These are phyloP conservation scores for Chrysoporthe deuterocubensis DNA, from an alignment of 2,329 filamentous ascomycete genomes.

Conservation along the genomic window DNA sequence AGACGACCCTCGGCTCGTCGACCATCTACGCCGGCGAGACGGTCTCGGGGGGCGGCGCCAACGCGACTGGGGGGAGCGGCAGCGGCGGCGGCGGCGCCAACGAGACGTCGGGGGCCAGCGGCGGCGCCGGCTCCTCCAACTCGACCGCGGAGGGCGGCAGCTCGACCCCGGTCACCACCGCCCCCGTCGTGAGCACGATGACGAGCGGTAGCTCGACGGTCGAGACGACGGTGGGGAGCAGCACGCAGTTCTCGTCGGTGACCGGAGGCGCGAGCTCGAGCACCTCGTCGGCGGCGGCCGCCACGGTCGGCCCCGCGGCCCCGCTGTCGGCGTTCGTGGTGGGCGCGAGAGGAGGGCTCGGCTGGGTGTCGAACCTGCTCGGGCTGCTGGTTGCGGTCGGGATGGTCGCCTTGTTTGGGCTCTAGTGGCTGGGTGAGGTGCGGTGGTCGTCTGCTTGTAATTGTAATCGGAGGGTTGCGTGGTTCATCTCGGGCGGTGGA, in stretches of 20 bases:
- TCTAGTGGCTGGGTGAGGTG: not conserved
- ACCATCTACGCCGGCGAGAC: not conserved
- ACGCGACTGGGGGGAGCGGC: not conserved
- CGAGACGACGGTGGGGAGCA: slow-evolving; percentile 11
- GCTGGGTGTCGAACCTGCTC: not conserved
- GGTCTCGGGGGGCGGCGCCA: not conserved
- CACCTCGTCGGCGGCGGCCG: slow-evolving; percentile 6
- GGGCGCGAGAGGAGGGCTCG: not conserved
- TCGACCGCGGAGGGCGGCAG: not conserved
- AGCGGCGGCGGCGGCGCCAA: not conserved
- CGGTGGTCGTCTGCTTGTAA: not conserved
- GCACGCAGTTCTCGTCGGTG: not conserved
- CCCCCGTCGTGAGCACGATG: slow-evolving; percentile 12
- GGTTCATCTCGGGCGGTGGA: not conserved
- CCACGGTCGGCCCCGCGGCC: not conserved
- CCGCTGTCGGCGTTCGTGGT: not conserved
- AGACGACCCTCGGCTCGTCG: not conserved
- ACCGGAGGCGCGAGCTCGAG: not conserved
- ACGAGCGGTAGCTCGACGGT: not conserved
- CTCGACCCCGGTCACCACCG: slow-evolving; percentile 1
- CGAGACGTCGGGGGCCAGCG: not conserved
- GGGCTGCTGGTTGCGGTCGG: not conserved
- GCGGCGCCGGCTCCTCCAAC: not conserved
- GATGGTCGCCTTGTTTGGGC: not conserved
- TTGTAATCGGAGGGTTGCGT: not conserved